A percentile compares a stretch with the other conserved stretches of the same genome.
These are phyloP conservation scores for Eucalyptus pauciflora DNA, from an alignment of 345 rosid genomes.

Conservation along the genomic window DNA sequence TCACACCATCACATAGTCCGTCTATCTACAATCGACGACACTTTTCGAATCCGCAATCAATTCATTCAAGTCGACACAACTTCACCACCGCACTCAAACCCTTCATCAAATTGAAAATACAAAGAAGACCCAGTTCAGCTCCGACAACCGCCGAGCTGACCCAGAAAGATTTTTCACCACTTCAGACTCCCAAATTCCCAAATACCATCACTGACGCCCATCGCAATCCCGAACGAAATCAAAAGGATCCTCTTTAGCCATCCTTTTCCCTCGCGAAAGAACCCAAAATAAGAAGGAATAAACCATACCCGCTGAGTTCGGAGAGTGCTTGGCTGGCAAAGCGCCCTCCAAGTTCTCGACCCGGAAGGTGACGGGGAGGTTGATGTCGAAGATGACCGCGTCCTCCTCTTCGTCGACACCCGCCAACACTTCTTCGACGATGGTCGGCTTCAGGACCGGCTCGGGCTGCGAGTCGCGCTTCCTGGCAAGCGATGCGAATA, in stretches of 20 bases:
- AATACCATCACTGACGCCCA: background rate
- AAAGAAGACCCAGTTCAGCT: background rate
- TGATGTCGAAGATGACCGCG: conserved; percentile 53
- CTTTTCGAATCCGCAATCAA: background rate
- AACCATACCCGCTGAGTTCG: conserved; percentile 14
- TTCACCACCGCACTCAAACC: background rate
- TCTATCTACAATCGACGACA: background rate
- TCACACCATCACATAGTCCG: background rate
- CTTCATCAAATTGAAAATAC: background rate
- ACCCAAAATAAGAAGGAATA: background rate
- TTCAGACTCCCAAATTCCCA: background rate
- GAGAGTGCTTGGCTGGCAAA: conserved; percentile 34
- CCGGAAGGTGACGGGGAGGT: conserved; percentile 85
- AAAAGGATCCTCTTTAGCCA: background rate
- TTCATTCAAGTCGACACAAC: background rate
- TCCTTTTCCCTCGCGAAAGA: background rate
- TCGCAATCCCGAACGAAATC: background rate
- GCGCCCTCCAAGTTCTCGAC: conserved; percentile 77
- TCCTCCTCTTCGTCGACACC: conserved; percentile 13
- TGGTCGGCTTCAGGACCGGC: no score
- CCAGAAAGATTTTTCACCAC: background rate
- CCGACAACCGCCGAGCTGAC: background rate
- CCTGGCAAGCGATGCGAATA: no score
- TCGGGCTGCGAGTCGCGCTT: no score
- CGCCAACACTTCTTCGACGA: conserved; percentile 10